Percentiles rank a stretch among this genome's conserved stretches.
Evolutionary conservation across 1,139 yeast species (phyloP).

Genomic region (Pichia sp.): DNA sequence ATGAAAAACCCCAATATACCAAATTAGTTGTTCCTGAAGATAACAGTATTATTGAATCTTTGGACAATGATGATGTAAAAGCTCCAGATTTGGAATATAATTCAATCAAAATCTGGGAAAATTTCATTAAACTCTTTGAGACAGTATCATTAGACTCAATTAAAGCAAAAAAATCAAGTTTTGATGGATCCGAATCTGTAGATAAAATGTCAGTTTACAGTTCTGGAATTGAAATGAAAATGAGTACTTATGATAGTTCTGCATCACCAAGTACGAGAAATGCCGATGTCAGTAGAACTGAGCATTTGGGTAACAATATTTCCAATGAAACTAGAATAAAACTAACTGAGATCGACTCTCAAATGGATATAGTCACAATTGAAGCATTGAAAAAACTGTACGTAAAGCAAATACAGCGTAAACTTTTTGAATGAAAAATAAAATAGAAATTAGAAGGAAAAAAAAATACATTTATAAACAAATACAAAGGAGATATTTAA

Average conservation of each 20-base stretch:
- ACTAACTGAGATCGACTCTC: slow-evolving; percentile 6
- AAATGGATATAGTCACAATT: slow-evolving; percentile 13
- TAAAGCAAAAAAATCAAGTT: not conserved
- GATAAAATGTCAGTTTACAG: not conserved
- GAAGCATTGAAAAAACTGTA: slow-evolving; percentile 15
- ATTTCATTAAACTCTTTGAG: not conserved
- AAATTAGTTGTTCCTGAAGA: not conserved
- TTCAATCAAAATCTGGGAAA: slow-evolving; percentile 6
- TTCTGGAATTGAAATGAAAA: not conserved
- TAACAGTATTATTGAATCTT: not conserved
- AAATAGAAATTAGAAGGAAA: not conserved
- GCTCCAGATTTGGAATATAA: slow-evolving; percentile 2
- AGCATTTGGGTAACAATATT: not conserved
- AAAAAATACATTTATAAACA: no score
- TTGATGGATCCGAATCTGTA: not conserved
- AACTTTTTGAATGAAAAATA: slow-evolving; percentile 12
- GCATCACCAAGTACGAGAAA: no score
- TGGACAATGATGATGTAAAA: not conserved
- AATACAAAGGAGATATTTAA: no score
- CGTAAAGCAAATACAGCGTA: slow-evolving; percentile 16
- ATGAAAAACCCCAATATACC: not conserved
- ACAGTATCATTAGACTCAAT: not conserved
- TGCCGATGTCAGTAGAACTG: not conserved
- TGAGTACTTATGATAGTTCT: not conserved
- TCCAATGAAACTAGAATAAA: not conserved